Base-by-base conservation (phyloP, 1,139 yeast species). In the Hemisphaericaspora subhashii region DNA sequence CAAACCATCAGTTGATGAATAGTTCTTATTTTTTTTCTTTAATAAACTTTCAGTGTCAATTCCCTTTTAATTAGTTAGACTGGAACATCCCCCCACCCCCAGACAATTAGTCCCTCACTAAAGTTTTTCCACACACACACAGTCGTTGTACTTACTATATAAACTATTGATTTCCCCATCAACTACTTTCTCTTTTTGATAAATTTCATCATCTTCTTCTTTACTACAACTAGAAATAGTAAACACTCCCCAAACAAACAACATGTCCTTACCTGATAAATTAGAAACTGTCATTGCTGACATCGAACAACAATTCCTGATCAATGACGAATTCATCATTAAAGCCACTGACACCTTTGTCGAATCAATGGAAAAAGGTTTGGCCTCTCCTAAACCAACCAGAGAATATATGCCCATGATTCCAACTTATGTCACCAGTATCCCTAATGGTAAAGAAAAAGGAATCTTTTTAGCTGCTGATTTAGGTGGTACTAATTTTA, bases 401-500 rank as follows among this genome's bases (percentile, higher is more conserved):
- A 65, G 69, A 39, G 74, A 72, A 29, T 61, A 60, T 42, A 77
- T 88, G 73, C 95, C 96, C 24, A 88, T 88, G 96, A 86, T 88
- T 50, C 96, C 96, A 25, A 77, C 95, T 1, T 88, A 63, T 57
- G 95, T 89, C 22, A 86, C 95, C 5, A 72, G 76, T 10, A 74
- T 87, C 39, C 97, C 98, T 17, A 74, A 74, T 31, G 98, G 98
- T 35, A 72, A 74, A 33, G 98, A 90, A 58, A 72, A 67, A 37
- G 97, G 97, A 16, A 67, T 83, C 36, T 77, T 69, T 45, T 69
- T 87, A 41, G 96, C 96, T 36, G 92, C 88, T 13, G 95, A 86
- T 57, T 72, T 87, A 38, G 96, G 96, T 48, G 95, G 95, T 36
- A 86, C 95, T 39, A 86, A 88, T 59, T 83, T 90, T 62, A 73